Conservation (phyloP, 1,139 yeast species). For the Wickerhamomyces sp. region DNA sequence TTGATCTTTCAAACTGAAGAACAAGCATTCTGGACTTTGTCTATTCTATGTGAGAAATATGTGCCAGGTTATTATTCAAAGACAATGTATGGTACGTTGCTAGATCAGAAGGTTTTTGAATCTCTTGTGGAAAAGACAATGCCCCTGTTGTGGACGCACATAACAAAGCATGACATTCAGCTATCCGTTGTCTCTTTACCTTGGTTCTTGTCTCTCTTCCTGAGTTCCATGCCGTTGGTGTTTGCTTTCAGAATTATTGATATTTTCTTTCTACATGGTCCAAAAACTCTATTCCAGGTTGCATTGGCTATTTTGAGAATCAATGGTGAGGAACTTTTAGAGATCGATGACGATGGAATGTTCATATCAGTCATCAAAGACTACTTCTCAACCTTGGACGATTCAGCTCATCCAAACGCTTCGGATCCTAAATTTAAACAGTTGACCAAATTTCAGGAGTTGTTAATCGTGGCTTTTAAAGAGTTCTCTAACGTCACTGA, state of each 20-base stretch:
- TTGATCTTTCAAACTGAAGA: conserved; percentile 94
- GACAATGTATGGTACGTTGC: conserved; percentile 94
- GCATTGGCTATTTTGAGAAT: conserved; percentile 83
- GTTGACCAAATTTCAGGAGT: conserved; percentile 82
- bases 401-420: conserved; percentile 74
- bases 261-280: conserved; percentile 86
- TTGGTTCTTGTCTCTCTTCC: conserved; percentile 89
- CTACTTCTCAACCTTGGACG: conserved; percentile 74
- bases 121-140: conserved; percentile 82
- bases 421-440: conserved; percentile 57
- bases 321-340: conserved; percentile 77
- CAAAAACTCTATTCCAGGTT: conserved; percentile 85
- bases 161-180: conserved; percentile 76
- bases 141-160: conserved; percentile 86
- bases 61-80: conserved; percentile 96
- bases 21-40: conserved; percentile 93
- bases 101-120: conserved; percentile 93
- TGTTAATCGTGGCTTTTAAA: conserved; percentile 85
- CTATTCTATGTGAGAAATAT: conserved; percentile 74
- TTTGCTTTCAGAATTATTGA: conserved; percentile 91
- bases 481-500: conserved; percentile 84
- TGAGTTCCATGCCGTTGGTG: conserved; percentile 91
- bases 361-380: conserved; percentile 81
- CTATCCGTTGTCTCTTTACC: conserved; percentile 93
- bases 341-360: conserved; percentile 87